phyloP scores from a whole-genome alignment of 2,329 filamentous ascomycete species.

The Pseudogymnoascus sp. region DNA sequence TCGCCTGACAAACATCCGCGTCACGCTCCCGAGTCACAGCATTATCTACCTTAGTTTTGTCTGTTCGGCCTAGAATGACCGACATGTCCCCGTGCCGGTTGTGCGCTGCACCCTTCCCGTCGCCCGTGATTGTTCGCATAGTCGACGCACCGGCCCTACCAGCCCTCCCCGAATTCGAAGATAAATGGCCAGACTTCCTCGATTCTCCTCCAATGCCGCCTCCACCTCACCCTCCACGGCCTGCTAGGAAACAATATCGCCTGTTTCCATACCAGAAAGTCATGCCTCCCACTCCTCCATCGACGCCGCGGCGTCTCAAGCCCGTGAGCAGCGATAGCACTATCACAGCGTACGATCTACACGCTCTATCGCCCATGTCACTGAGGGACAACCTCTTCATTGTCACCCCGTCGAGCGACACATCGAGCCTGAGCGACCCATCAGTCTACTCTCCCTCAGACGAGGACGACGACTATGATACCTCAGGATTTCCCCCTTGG shows the following conservation, averaged over 20 bases:
- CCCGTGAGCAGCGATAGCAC: not conserved
- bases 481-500: not conserved
- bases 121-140: slow-evolving; percentile 4
- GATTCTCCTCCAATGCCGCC: not conserved
- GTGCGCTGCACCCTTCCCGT: not conserved
- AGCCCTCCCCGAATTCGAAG: not conserved
- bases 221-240: not conserved
- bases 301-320: not conserved
- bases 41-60: not conserved
- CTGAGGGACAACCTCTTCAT: not conserved
- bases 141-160: not conserved
- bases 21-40: not conserved
- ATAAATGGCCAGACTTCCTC: slow-evolving; percentile 5
- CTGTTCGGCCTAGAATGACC: slow-evolving; percentile 4
- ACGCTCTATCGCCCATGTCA: not conserved
- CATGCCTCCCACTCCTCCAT: not conserved
- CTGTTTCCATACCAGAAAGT: not conserved
- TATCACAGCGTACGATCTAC: not conserved
- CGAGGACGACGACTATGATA: not conserved
- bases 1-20: not conserved
- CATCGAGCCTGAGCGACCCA: not conserved
- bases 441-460: not conserved
- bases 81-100: slow-evolving; percentile 5
- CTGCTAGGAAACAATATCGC: not conserved
- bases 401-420: not conserved